Percentiles rank a stretch among this genome's conserved stretches.
These are phyloP conservation scores for Malus hybrid DNA, from an alignment of 331 rosid genomes.

Conservation along the genomic window DNA sequence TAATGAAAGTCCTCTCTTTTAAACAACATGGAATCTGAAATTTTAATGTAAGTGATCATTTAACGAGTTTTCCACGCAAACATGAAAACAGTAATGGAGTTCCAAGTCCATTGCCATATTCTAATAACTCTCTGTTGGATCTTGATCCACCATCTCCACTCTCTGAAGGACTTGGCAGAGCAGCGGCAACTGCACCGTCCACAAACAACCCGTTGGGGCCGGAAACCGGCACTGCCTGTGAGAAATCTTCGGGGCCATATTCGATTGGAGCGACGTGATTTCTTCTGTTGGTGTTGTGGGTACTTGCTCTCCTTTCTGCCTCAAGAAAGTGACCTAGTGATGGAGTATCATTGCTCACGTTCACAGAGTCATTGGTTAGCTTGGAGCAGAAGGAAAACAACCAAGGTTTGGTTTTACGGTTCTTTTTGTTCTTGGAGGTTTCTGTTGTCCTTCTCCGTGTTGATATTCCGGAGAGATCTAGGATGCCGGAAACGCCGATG, in stretches of 20 bases:
- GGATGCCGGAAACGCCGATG: slow-evolving; percentile 43
- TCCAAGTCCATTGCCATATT: slow-evolving; percentile 26
- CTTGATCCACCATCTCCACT: slow-evolving; percentile 17
- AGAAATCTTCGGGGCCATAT: slow-evolving; percentile 21
- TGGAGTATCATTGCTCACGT: slow-evolving; percentile 21
- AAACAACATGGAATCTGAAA: no score
- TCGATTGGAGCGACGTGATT: slow-evolving; percentile 8
- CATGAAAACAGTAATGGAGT: slow-evolving; percentile 15
- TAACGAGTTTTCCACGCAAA: slow-evolving; percentile 18
- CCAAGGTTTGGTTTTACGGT: no score
- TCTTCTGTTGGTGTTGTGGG: slow-evolving; percentile 21
- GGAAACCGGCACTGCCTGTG: not conserved
- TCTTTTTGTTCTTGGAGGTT: no score
- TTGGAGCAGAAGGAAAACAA: slow-evolving; percentile 58
- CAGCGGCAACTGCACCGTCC: slow-evolving; percentile 25
- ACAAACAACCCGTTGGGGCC: slow-evolving; percentile 30
- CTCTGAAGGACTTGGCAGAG: slow-evolving; percentile 15
- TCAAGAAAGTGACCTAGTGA: slow-evolving; percentile 64
- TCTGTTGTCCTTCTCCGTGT: slow-evolving; percentile 21
- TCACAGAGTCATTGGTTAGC: slow-evolving; percentile 52
- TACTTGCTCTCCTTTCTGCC: slow-evolving; percentile 45
- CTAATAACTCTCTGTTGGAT: slow-evolving; percentile 22
- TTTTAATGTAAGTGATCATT: not conserved
- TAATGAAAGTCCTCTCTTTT: not conserved
- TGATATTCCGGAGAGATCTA: slow-evolving; percentile 58